phyloP scores from a whole-genome alignment of 306 rosid species.

The Dryas alaskensis region DNA sequence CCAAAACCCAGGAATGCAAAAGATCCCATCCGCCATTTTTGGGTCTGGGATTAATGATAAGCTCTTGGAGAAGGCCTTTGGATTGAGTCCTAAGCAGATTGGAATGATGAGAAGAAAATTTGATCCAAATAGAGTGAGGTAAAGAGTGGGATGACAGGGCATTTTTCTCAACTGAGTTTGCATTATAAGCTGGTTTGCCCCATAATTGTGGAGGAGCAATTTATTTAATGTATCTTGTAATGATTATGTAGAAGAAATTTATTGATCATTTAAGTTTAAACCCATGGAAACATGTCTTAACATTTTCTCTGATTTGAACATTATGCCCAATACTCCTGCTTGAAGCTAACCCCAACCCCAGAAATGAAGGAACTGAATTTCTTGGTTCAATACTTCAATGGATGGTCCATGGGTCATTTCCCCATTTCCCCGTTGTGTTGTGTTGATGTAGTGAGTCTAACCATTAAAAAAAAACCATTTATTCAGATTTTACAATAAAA shows the following conservation, averaged over 20 bases:
- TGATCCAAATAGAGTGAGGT: conserved; percentile 44
- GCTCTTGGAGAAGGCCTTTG: conserved; percentile 83
- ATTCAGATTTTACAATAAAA: no score
- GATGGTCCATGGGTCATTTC: no score
- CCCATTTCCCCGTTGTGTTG: no score
- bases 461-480: no score
- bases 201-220: not conserved
- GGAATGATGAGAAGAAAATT: conserved; percentile 66
- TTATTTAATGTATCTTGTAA: not conserved
- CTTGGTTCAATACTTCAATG: no score
- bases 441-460: no score
- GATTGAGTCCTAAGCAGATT: conserved; percentile 72
- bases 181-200: not conserved
- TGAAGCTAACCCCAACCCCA: no score
- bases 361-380: no score
- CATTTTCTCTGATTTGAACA: not conserved
- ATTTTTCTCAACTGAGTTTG: conserved; percentile 8
- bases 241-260: not conserved
- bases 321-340: no score
- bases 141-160: conserved; percentile 7
- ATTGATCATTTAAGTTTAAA: not conserved
- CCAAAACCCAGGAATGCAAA: conserved; percentile 79
- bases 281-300: not conserved
- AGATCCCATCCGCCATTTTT: conserved; percentile 70
- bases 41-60: conserved; percentile 76